Conservation (phyloP, 805 yeast species). For the Candida rishiriensis region DNA sequence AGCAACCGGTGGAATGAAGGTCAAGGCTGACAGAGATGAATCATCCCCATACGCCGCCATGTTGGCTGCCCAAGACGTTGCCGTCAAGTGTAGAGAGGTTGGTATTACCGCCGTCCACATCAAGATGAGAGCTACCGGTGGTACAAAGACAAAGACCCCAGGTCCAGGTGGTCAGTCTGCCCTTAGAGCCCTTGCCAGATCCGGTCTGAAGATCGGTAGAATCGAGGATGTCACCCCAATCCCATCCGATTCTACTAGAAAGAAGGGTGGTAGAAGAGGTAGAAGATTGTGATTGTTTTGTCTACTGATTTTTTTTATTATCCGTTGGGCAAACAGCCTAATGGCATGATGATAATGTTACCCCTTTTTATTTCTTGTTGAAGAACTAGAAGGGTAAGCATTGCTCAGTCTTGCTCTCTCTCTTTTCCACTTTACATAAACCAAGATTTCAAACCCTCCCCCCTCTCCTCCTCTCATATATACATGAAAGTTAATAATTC, state of each 20-base stretch:
- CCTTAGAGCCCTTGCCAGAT: constrained; percentile 98
- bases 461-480: constrained; percentile 1
- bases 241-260: constrained; percentile 99
- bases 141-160: constrained; percentile 99
- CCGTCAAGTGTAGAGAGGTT: constrained; percentile 97
- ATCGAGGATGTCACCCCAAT: constrained; percentile 99
- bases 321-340: too few relatives aligned
- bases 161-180: constrained; percentile 99
- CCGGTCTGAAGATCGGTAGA: constrained; percentile 99
- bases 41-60: constrained; percentile 99
- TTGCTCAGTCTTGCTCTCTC: too few relatives aligned
- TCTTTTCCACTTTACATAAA: too few relatives aligned
- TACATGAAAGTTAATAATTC: constrained; percentile 9
- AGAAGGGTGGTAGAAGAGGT: constrained; percentile 99
- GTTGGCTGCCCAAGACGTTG: constrained; percentile 99
- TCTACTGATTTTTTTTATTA: too few relatives aligned
- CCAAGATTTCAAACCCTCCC: too few relatives aligned
- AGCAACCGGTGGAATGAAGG: constrained; percentile 99
- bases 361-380: too few relatives aligned
- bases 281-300: constrained; percentile 73
- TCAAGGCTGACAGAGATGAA: constrained; percentile 99
- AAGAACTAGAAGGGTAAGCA: too few relatives aligned
- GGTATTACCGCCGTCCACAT: constrained; percentile 99
- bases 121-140: constrained; percentile 99
- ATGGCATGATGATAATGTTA: too few relatives aligned